phyloP scores from a whole-genome alignment of 352 stramenopile genomes.

The Pythium rhizo-oryzae region DNA sequence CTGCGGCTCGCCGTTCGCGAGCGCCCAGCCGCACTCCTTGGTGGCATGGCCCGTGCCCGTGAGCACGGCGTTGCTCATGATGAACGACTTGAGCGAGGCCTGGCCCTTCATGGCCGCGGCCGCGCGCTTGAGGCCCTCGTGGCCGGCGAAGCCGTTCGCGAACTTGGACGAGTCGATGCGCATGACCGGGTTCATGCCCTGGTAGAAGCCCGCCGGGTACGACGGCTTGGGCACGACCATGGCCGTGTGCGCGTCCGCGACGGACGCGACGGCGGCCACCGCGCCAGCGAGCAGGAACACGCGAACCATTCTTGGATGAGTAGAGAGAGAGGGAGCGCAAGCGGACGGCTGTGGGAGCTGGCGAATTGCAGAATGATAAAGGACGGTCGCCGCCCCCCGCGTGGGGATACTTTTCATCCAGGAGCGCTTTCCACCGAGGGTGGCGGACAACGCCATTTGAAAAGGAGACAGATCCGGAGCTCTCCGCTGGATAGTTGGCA shows the following conservation, averaged over 20 bases:
- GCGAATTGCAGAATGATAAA: slow-evolving; percentile 22
- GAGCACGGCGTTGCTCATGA: slow-evolving; percentile 19
- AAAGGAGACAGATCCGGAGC: too few relatives aligned
- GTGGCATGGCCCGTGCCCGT: not conserved
- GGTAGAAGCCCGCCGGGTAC: slow-evolving; percentile 21
- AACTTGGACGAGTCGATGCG: slow-evolving; percentile 18
- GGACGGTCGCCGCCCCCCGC: too few relatives aligned
- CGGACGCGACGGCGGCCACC: slow-evolving; percentile 12
- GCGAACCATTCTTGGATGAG: slow-evolving; percentile 20
- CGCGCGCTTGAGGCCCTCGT: slow-evolving; percentile 20
- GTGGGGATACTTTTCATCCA: too few relatives aligned
- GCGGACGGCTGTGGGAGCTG: not conserved
- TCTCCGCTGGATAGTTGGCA: too few relatives aligned
- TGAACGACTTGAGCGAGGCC: slow-evolving; percentile 6
- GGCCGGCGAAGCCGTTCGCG: slow-evolving; percentile 6
- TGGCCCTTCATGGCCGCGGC: not conserved
- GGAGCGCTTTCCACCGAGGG: too few relatives aligned
- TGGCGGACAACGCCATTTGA: too few relatives aligned
- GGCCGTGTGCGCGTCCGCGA: slow-evolving; percentile 21
- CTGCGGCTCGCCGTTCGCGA: slow-evolving; percentile 5
- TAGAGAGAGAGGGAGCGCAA: not conserved
- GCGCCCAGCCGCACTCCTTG: slow-evolving; percentile 22
- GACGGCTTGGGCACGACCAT: slow-evolving; percentile 13
- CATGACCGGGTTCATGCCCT: slow-evolving; percentile 17
- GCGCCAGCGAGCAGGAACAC: slow-evolving; percentile 17